Conservation (phyloP, 139 green algal genomes). For the Picochlorum sp. region DNA sequence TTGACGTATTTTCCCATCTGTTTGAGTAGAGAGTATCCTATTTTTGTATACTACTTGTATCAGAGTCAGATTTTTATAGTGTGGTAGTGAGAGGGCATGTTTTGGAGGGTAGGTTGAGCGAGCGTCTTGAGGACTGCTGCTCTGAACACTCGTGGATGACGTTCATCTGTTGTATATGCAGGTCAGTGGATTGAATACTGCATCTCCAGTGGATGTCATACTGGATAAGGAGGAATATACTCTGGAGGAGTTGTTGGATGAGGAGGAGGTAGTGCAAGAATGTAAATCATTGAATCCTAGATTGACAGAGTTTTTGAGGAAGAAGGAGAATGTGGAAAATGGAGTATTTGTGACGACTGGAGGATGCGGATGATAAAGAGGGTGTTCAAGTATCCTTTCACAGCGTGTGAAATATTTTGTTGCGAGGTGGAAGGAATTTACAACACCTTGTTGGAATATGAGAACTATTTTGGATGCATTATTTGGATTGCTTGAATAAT, state of each 20-base stretch:
- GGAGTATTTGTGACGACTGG: constrained; percentile 53
- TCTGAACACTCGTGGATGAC: no score
- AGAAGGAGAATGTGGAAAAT: constrained; percentile 66
- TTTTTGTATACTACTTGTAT: no score
- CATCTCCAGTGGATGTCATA: constrained; percentile 60
- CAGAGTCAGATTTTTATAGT: no score
- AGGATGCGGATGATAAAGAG: constrained; percentile 52
- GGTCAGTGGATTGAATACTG: constrained; percentile 30
- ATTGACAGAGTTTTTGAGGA: constrained; percentile 69
- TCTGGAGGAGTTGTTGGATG: constrained; percentile 87
- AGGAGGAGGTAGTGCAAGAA: constrained; percentile 93
- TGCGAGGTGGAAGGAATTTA: constrained; percentile 95
- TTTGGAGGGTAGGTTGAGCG: constrained; percentile 23
- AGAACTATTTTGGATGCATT: constrained; percentile 66
- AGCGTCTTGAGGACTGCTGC: neutral
- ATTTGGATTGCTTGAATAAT: constrained; percentile 66
- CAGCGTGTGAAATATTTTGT: constrained; percentile 92
- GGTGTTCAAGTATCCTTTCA: constrained; percentile 90
- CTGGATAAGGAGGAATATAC: constrained; percentile 82
- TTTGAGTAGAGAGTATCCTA: no score
- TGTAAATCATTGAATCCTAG: constrained; percentile 81
- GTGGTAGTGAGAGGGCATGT: constrained; percentile 6
- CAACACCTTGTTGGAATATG: constrained; percentile 73
- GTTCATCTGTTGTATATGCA: constrained; percentile 10
- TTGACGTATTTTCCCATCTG: no score